phyloP scores from a whole-genome alignment of 345 rosid species.

The Cardiospermum halicacabum region DNA sequence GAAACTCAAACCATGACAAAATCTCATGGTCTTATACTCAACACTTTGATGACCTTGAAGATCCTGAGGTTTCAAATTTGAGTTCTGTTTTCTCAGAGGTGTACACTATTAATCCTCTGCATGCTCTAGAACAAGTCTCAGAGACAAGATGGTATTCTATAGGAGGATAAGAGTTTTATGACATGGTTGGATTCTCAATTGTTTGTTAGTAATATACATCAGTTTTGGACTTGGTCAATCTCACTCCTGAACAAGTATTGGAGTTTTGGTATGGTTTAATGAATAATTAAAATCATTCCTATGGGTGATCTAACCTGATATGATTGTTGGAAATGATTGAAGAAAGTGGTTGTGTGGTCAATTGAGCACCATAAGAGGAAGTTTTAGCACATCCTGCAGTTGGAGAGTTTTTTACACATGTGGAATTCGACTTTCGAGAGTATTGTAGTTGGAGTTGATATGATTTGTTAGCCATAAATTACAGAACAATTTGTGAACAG shows the following conservation, averaged over 20 bases:
- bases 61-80: constrained; percentile 18
- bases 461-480: constrained; percentile 35
- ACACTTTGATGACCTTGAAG: constrained; percentile 38
- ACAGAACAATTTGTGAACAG: constrained; percentile 35
- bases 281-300: constrained; percentile 16
- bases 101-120: constrained; percentile 34
- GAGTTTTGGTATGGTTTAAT: constrained; percentile 23
- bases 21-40: constrained; percentile 31
- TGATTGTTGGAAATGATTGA: background rate
- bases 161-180: constrained; percentile 16
- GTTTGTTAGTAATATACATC: constrained; percentile 8
- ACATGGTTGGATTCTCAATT: constrained; percentile 20
- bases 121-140: constrained; percentile 13
- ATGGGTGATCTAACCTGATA: constrained; percentile 18
- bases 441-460: constrained; percentile 25
- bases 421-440: constrained; percentile 34
- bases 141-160: constrained; percentile 12
- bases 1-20: constrained; percentile 7
- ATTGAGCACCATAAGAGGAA: constrained; percentile 26
- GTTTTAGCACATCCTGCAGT: constrained; percentile 25
- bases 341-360: constrained; percentile 12
- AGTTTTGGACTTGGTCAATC: constrained; percentile 13
- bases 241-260: constrained; percentile 6
- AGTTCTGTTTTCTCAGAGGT: constrained; percentile 10
- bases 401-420: constrained; percentile 36